Percentiles rank a stretch among this genome's conserved stretches.
These are phyloP conservation scores for Parathielavia hyrcaniae DNA, from an alignment of 495 filamentous ascomycete species.

Conservation along the genomic window DNA sequence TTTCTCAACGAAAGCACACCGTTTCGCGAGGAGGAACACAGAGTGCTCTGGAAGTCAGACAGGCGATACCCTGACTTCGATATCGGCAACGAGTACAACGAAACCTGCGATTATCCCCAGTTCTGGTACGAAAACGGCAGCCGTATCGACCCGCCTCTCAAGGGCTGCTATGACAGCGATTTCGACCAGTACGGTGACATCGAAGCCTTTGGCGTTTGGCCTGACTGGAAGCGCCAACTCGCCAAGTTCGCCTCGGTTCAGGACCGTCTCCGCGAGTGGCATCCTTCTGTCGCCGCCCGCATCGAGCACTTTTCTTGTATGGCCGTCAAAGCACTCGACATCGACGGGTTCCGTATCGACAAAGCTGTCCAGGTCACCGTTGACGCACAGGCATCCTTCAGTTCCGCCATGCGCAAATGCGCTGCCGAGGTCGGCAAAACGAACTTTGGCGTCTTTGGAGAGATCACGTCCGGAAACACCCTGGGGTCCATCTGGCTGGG, in stretches of 20 bases:
- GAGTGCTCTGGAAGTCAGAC: constrained; percentile 52
- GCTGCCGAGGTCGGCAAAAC: constrained; percentile 51
- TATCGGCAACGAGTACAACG: constrained; percentile 53
- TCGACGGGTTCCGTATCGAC: constrained; percentile 65
- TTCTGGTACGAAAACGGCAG: constrained; percentile 63
- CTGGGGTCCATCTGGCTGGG: constrained; percentile 63
- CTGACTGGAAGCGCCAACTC: constrained; percentile 60
- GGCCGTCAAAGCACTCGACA: constrained; percentile 56
- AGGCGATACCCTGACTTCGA: constrained; percentile 59
- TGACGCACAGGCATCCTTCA: constrained; percentile 56
- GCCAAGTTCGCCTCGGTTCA: constrained; percentile 71
- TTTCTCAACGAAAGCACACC: constrained; percentile 61
- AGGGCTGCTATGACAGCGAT: constrained; percentile 62
- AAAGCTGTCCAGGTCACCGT: constrained; percentile 62
- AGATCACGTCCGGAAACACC: constrained; percentile 58
- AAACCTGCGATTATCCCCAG: constrained; percentile 56
- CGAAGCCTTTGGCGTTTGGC: constrained; percentile 61
- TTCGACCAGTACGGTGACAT: constrained; percentile 67
- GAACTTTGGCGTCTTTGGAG: constrained; percentile 61
- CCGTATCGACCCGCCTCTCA: constrained; percentile 44
- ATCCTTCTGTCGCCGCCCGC: constrained; percentile 52
- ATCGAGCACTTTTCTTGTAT: constrained; percentile 62
- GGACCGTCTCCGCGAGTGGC: constrained; percentile 68
- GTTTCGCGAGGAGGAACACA: constrained; percentile 52
- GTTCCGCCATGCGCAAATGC: constrained; percentile 49